A percentile compares a stretch with the other conserved stretches of the same genome.
phyloP scores from a whole-genome alignment of 2,329 filamentous ascomycete genomes.

The Monilinia aucupariae region DNA sequence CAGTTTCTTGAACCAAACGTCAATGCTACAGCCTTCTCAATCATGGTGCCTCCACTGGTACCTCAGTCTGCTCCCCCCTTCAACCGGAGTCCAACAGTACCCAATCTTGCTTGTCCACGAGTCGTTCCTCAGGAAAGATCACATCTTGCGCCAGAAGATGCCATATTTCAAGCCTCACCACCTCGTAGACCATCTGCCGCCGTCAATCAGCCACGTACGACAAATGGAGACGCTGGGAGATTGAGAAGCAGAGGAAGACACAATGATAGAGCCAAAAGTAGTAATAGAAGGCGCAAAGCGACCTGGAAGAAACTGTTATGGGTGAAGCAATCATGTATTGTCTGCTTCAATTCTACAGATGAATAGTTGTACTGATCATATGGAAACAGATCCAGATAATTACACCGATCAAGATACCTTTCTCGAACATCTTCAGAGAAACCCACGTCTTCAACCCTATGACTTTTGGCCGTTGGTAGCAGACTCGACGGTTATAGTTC shows the following conservation, averaged over 20 bases:
- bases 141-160: slow-evolving; percentile 78
- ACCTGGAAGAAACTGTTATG: slow-evolving; percentile 95
- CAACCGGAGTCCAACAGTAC: slow-evolving; percentile 28
- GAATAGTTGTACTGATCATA: slow-evolving; percentile 22
- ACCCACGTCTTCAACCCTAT: slow-evolving; percentile 88
- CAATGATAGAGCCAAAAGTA: slow-evolving; percentile 42
- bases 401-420: slow-evolving; percentile 97
- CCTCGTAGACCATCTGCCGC: slow-evolving; percentile 45
- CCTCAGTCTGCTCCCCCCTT: slow-evolving; percentile 27
- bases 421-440: slow-evolving; percentile 89
- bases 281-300: slow-evolving; percentile 57
- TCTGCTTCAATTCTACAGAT: background rate
- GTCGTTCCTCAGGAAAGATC: slow-evolving; percentile 46
- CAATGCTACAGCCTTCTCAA: slow-evolving; percentile 12
- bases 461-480: slow-evolving; percentile 97
- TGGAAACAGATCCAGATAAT: slow-evolving; percentile 80
- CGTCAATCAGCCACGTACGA: slow-evolving; percentile 36
- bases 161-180: slow-evolving; percentile 60
- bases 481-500: slow-evolving; percentile 92
- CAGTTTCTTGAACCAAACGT: slow-evolving; percentile 2
- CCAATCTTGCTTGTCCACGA: slow-evolving; percentile 15
- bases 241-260: slow-evolving; percentile 26
- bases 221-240: slow-evolving; percentile 25
- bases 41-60: slow-evolving; percentile 31
- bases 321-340: slow-evolving; percentile 89